Evolutionary conservation across 2,329 filamentous ascomycete genomes (phyloP).

Genomic region (Penicillium psychrosexuale): DNA sequence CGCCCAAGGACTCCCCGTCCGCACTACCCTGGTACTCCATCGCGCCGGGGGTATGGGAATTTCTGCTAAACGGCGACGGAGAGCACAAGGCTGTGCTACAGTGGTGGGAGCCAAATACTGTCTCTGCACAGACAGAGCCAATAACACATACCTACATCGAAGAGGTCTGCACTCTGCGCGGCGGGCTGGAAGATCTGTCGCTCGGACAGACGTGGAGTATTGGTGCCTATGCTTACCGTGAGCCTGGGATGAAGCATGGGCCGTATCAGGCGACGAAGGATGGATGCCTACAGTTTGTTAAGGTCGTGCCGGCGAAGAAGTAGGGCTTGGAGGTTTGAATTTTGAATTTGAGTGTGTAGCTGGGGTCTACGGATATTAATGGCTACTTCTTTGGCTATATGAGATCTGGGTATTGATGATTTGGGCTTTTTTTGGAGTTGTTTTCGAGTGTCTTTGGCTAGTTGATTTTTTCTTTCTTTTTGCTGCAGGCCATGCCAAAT

Average conservation of each 20-base stretch:
- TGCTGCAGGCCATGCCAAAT: neutral
- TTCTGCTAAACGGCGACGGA: slow-evolving; percentile 36
- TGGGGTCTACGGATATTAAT: neutral
- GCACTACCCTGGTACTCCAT: slow-evolving; percentile 24
- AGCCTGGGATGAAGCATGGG: slow-evolving; percentile 43
- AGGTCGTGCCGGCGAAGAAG: slow-evolving; percentile 7
- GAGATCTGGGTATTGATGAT: neutral
- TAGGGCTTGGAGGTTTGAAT: neutral
- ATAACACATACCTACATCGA: slow-evolving; percentile 41
- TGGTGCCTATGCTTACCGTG: slow-evolving; percentile 42
- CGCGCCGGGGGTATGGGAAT: slow-evolving; percentile 36
- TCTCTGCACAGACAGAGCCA: slow-evolving; percentile 20
- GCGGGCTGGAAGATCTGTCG: slow-evolving; percentile 35
- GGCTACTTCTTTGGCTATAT: neutral
- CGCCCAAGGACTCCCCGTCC: slow-evolving; percentile 10
- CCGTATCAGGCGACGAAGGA: slow-evolving; percentile 33
- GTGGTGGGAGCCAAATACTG: slow-evolving; percentile 37
- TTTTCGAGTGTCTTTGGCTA: neutral
- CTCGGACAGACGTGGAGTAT: slow-evolving; percentile 32
- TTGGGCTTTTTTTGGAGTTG: neutral
- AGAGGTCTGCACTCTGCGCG: slow-evolving; percentile 40
- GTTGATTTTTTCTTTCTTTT: neutral
- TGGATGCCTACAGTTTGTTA: slow-evolving; percentile 39
- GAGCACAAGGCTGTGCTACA: slow-evolving; percentile 33
- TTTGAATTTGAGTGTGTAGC: neutral